Conservation (phyloP, 2,329 filamentous ascomycete species). For the Atkinsonella hypoxylon region DNA sequence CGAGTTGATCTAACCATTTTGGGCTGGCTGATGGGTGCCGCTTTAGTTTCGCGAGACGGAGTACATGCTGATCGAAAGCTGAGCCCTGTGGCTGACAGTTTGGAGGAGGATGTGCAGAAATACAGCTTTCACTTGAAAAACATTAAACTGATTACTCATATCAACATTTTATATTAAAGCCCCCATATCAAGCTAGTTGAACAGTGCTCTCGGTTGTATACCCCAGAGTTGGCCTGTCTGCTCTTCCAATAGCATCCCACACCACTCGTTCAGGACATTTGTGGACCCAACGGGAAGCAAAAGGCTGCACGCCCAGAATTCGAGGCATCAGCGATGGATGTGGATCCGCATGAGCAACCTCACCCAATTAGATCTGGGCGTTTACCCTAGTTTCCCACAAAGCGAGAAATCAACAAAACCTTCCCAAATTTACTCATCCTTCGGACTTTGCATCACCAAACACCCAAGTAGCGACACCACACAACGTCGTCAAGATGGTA, state of each 20-base stretch:
- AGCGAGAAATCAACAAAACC: slow-evolving; percentile 32
- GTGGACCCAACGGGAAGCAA: neutral
- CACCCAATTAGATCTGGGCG: slow-evolving; percentile 20
- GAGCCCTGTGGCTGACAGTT: no score
- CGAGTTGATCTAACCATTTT: neutral
- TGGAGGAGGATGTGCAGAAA: no score
- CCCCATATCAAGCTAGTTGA: no score
- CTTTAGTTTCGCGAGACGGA: no score
- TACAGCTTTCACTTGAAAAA: no score
- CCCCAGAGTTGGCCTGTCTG: no score
- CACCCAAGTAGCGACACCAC: slow-evolving; percentile 29
- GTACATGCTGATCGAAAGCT: no score
- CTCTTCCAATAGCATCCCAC: neutral
- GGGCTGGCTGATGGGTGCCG: neutral
- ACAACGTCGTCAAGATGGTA: slow-evolving; percentile 39
- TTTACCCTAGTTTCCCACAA: slow-evolving; percentile 32
- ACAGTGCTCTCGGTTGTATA: no score
- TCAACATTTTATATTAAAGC: no score
- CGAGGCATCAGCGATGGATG: slow-evolving; percentile 1
- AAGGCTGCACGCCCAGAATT: slow-evolving; percentile 3
- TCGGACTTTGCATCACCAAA: slow-evolving; percentile 31
- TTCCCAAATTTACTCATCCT: slow-evolving; percentile 25
- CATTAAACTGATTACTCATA: no score
- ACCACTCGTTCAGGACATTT: neutral
- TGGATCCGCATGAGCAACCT: slow-evolving; percentile 14